A percentile compares a stretch with the other conserved stretches of the same genome.
Evolutionary conservation across 1,284 basidiomycete species (phyloP).

Genomic region (Sporisorium iseilematis-ciliati): DNA sequence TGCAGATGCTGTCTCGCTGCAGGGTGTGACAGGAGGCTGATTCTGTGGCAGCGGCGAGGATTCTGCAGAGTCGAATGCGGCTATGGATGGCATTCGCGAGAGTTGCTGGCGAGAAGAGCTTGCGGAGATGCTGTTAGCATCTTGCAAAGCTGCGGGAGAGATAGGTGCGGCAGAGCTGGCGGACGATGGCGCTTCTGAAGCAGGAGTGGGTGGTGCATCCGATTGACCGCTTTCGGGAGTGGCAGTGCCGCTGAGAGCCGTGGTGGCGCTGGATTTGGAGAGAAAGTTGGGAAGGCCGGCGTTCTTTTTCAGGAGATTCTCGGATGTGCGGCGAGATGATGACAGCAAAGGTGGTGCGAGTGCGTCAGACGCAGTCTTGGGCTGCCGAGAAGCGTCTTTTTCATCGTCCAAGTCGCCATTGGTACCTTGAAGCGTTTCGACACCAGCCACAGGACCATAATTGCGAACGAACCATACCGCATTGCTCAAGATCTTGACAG

Average conservation of each 20-base stretch:
- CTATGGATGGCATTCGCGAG: slow-evolving; percentile 1
- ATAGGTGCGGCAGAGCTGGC: neutral
- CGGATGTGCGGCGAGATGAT: slow-evolving; percentile 34
- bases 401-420: slow-evolving; percentile 1
- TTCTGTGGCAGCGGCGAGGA: neutral
- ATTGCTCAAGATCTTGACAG: slow-evolving; percentile 60
- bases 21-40: neutral
- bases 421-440: slow-evolving; percentile 19
- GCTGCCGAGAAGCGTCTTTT: neutral
- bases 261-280: slow-evolving; percentile 45
- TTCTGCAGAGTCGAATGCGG: neutral
- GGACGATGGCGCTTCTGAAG: slow-evolving; percentile 13
- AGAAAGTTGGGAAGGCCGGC: slow-evolving; percentile 40
- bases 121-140: neutral
- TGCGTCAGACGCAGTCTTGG: neutral
- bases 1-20: slow-evolving; percentile 7
- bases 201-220: slow-evolving; percentile 11
- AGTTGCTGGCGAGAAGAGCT: slow-evolving; percentile 10
- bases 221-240: slow-evolving; percentile 41
- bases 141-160: slow-evolving; percentile 5
- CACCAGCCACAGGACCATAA: slow-evolving; percentile 47
- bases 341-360: slow-evolving; percentile 21
- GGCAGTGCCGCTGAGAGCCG: slow-evolving; percentile 48
- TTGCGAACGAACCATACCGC: slow-evolving; percentile 61
- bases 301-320: slow-evolving; percentile 43